Evolutionary conservation across 176 grass and related monocot species (phyloP).

Genomic region (Musa acuminata): DNA sequence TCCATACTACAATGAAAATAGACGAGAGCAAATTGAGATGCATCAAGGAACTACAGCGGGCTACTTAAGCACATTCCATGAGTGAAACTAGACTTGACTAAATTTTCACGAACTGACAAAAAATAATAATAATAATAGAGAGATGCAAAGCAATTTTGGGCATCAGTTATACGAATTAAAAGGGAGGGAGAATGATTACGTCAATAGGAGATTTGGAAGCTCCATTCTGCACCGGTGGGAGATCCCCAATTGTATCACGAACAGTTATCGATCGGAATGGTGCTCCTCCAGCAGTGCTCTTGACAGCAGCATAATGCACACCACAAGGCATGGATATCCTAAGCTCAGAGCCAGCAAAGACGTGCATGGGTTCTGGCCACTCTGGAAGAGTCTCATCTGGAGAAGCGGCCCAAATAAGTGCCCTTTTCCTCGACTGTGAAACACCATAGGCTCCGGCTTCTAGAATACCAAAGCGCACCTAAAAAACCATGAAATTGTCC

Average conservation of each 20-base stretch:
- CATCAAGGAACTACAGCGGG: no score
- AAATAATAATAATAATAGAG: no score
- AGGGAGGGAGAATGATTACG: constrained; percentile 21
- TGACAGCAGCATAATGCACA: constrained; percentile 59
- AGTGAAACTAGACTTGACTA: no score
- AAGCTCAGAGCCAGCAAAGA: constrained; percentile 80
- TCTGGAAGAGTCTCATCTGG: constrained; percentile 83
- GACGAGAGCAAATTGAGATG: background rate
- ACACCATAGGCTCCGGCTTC: constrained; percentile 91
- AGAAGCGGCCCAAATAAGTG: constrained; percentile 94
- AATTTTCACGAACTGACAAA: no score
- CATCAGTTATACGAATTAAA: background rate
- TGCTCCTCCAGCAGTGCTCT: constrained; percentile 70
- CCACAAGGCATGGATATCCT: constrained; percentile 78
- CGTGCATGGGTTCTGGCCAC: constrained; percentile 91
- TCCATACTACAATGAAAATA: constrained; percentile 40
- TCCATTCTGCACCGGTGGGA: constrained; percentile 71
- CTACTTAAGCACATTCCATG: no score
- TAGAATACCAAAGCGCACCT: constrained; percentile 95
- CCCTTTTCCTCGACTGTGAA: constrained; percentile 90
- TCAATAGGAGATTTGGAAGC: constrained; percentile 61
- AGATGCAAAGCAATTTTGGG: no score
- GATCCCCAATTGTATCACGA: constrained; percentile 76
- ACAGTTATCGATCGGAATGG: constrained; percentile 86
- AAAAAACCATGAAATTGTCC: background rate